Base-by-base conservation (phyloP, 1,284 basidiomycete genomes). In the Heterobasidion irregulare region DNA sequence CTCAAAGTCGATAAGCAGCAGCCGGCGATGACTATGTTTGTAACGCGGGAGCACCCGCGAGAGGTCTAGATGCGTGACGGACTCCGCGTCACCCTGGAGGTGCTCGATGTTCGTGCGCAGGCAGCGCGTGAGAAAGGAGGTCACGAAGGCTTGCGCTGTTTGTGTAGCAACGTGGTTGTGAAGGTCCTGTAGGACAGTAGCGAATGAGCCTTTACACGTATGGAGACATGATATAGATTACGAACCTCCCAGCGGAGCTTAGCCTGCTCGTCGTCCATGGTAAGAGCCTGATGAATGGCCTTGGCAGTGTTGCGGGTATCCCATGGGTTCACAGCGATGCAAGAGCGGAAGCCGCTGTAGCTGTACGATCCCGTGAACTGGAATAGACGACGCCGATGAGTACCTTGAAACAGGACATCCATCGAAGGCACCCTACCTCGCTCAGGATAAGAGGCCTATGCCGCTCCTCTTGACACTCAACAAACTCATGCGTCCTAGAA, bases 141-240 rank as follows among this genome's bases (percentile, higher is more conserved):
- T 88, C 53, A 89, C 86, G 70, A 94, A 94, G 1, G 88, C 78
- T 65, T 94, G 92, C 0, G 91, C 89, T 1, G 88, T 92, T 66
- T 94, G 92, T 0, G 89, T 88, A n/a, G 84, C 82, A 52, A 94
- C 92, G 61, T 93, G 90, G 57, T 81, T 83, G 66, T 94, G 89
- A 0, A 94, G 73, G 60, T 94, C 92, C 74, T 80, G 56, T 10
- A 48, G 33, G 12, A 16, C 16, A 44, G 35, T 50, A 13, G 32
- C 26, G 49, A 47, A 33, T 45, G 45, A 48, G 45, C 35, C 26
- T 33, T 26, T 26, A 26, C 26, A 26, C 26, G 26, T 26, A 26
- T 53, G 6, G 34, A 16, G n/a, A 19, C 32, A 53, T 26, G 7
- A 10, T 6, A n/a, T n/a, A 9, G 38, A 43, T 6, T 26, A 64